Base-by-base conservation (phyloP, 345 rosid genomes). In the Eucalyptus tenuipes region DNA sequence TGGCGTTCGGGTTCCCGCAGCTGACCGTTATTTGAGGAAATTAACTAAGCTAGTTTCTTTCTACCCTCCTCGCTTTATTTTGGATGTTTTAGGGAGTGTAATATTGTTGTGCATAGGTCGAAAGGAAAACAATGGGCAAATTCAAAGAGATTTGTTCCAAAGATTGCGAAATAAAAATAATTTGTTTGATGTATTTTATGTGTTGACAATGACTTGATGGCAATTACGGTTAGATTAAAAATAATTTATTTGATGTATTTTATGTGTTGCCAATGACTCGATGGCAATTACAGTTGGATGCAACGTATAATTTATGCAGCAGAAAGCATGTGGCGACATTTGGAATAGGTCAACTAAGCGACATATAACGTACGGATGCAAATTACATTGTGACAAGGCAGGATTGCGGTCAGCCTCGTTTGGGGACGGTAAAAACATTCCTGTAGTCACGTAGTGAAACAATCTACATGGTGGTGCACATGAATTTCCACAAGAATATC, bases 1-100 rank as follows among this genome's bases (percentile, higher is more conserved):
- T 90, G 84, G 33, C 90, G 64, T 86, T 90, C 6, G 92, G 90
- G 15, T 93, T 86, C 59, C 68, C 88, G 40, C 94, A 52, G 66
- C 66, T 93, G n/a, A 88, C 53, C 85, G 93, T 93, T 49, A 52
- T 84, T 24, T 93, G 90, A 91, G 31, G 55, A 47, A 15, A 15
- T 68, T 49, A 13, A 61, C n/a, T 29, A 3, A 61, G 68, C 33
- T 31, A 25, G 8, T 20, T 50, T 27, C 24, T 27, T 49, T 31
- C 3, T 40, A 42, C 48, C 22, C 40, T 33, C 22, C 44, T 75
- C 47, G 27, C 47, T 75, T 75, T 75, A 20, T 20, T 75, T 75
- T 75, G 82, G 27, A 75, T 5, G 10, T 57, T 86, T 50, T 86
- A 33, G 87, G 57, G 45, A 75, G 82, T 42, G 82, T 40, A 71